A percentile compares a stretch with the other conserved stretches of the same genome.
Conservation (phyloP, 345 rosid genomes). For the Dipteronia sinensis region DNA sequence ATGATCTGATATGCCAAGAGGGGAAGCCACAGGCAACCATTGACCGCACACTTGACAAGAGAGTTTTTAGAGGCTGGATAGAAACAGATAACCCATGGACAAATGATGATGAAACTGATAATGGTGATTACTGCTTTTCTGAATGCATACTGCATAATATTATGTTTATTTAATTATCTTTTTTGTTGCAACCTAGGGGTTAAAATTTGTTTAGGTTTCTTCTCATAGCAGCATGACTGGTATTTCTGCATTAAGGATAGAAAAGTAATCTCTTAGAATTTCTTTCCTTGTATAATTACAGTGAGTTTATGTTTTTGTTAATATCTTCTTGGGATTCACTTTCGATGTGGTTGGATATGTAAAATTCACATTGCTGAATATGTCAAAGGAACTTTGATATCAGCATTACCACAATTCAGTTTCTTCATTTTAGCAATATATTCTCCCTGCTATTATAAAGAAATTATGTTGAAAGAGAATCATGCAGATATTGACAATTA, state of each 20-base stretch:
- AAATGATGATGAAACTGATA: conserved; percentile 85
- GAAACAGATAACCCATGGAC: conserved; percentile 98
- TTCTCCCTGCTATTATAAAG: neutral
- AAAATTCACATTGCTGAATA: neutral
- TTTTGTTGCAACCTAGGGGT: neutral
- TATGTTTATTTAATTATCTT: neutral
- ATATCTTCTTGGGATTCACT: neutral
- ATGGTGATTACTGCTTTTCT: conserved; percentile 37
- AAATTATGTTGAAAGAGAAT: neutral
- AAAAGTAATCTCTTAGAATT: too few species aligned
- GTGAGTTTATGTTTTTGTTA: neutral
- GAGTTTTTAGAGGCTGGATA: conserved; percentile 84
- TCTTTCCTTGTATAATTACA: too few species aligned
- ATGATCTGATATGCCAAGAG: conserved; percentile 82
- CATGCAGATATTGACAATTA: neutral
- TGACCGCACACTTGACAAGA: conserved; percentile 77
- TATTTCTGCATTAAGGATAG: too few species aligned
- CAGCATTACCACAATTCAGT: neutral
- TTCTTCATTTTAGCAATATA: neutral
- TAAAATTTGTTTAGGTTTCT: neutral
- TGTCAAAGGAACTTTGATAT: neutral
- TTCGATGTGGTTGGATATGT: neutral
- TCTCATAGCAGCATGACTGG: neutral
- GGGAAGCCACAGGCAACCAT: conserved; percentile 91
- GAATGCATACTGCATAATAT: neutral